Percentiles rank a stretch among this genome's conserved stretches.
These are phyloP conservation scores for Narthecium ossifragum DNA, from an alignment of 106 monocot genomes.

Conservation along the genomic window DNA sequence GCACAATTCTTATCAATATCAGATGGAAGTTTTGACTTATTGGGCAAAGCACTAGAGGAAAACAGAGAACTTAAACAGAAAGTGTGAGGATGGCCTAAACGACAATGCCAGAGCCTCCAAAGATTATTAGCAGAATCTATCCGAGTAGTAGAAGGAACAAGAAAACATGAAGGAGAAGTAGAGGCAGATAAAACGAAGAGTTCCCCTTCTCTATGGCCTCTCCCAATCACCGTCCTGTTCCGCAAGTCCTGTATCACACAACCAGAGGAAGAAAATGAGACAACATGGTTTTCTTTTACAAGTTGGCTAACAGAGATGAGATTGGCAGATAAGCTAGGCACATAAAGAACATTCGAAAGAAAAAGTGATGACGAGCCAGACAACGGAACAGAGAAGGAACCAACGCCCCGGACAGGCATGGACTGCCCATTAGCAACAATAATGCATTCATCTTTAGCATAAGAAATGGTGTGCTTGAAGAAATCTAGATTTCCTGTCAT, in stretches of 20 bases:
- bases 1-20: no score
- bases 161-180: neutral
- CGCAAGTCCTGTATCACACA: slow-evolving; percentile 10
- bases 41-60: neutral
- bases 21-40: no score
- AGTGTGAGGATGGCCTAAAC: neutral
- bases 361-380: neutral
- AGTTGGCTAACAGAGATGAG: neutral
- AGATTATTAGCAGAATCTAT: slow-evolving; percentile 3
- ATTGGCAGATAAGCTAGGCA: slow-evolving; percentile 2
- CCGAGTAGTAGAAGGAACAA: neutral
- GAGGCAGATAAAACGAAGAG: neutral
- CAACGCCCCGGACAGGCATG: slow-evolving; percentile 3
- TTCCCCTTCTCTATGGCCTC: neutral
- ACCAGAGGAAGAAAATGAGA: neutral
- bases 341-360: slow-evolving; percentile 14
- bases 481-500: neutral
- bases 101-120: neutral
- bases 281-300: slow-evolving; percentile 5
- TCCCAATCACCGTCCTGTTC: slow-evolving; percentile 9
- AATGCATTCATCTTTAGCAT: neutral
- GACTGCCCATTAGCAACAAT: slow-evolving; percentile 2
- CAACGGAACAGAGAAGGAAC: neutral
- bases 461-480: neutral
- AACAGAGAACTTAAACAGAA: slow-evolving; percentile 8